Evolutionary conservation across 805 yeast genomes (phyloP), one percentile per base, ranked within the genome.

Genomic region (Lachancea quebecensis): DNA sequence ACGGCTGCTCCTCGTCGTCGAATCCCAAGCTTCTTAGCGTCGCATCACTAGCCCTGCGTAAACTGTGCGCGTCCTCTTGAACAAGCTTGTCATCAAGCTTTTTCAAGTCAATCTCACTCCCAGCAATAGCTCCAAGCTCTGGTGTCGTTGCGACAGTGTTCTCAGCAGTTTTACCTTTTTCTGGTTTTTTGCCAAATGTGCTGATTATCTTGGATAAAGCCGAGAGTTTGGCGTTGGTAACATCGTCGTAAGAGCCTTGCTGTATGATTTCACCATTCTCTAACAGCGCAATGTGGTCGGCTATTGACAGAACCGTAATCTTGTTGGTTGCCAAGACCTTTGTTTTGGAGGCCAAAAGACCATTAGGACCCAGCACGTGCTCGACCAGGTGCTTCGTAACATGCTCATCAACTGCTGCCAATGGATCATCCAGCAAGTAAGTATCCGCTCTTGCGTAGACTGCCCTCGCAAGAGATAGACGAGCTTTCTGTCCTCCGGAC

Each of bases 401-500:
- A 62, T 93, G 99, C 56, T 89, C 97, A 67, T 93, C 99, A 35
- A 93, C 99, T 21, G 99, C 99, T 62, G 95, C 84, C 48, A 93
- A 74, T 9, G 95, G 86, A 66, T 93, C 99, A 64, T 93, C 99
- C 51, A 93, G 68, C 35, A 93, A 68, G 62, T 87, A 89, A 28
- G 93, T 78, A 59, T 93, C 98, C 2, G 98, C 95, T 52, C 98
- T 75, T 10, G 96, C 78, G 62, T 93, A 93, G 9, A 93, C 96
- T 10, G 99, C 97, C 62, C 99, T 78, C 0, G 99, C 99, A 43
- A 93, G 74, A 1, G 95, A 82, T 32, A 93, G 74, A 63, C 99
- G 81, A 0, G 99, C 98, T 73, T 93, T 93, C 66, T 93, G 99
- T 38, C 99, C 99, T 42, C 99, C 99, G 35, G 96, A 86, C 41